phyloP scores from a whole-genome alignment of 257 asterid species.

The Forsythia viridissima region DNA sequence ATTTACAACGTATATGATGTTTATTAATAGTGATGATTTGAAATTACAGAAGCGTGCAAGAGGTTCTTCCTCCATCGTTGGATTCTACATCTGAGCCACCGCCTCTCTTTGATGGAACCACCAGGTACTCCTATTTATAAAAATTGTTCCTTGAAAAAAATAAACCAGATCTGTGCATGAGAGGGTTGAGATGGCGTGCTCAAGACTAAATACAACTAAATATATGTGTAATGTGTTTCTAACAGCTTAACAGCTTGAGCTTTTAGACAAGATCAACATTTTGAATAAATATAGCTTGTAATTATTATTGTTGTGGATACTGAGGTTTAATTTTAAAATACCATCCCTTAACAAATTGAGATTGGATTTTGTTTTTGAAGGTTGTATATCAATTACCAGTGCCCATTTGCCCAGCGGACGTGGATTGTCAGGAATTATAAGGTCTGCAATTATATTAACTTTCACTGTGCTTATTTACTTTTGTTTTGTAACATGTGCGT shows the following conservation, averaged over 20 bases:
- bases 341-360: not conserved
- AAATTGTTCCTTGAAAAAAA: not conserved
- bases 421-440: conserved; percentile 76
- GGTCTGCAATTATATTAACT: conserved; percentile 33
- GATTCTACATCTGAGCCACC: conserved; percentile 66
- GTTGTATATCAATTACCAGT: conserved; percentile 57
- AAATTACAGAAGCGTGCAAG: conserved; percentile 39
- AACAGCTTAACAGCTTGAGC: not conserved
- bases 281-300: not conserved
- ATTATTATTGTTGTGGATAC: not conserved
- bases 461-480: not conserved
- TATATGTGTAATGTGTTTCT: too few relatives aligned
- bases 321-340: not conserved
- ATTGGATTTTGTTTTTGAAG: conserved; percentile 36
- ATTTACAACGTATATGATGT: not conserved
- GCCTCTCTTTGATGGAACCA: conserved; percentile 71
- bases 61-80: conserved; percentile 55
- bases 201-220: not conserved
- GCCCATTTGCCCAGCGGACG: conserved; percentile 75
- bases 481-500: not conserved
- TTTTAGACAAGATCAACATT: too few relatives aligned
- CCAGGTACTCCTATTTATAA: conserved; percentile 38
- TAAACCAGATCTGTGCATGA: not conserved
- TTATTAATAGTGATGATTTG: not conserved
- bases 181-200: not conserved